A percentile compares a stretch with the other conserved stretches of the same genome.
Evolutionary conservation across 2,329 filamentous ascomycete species (phyloP).

Genomic region (Gremmenia infestans): DNA sequence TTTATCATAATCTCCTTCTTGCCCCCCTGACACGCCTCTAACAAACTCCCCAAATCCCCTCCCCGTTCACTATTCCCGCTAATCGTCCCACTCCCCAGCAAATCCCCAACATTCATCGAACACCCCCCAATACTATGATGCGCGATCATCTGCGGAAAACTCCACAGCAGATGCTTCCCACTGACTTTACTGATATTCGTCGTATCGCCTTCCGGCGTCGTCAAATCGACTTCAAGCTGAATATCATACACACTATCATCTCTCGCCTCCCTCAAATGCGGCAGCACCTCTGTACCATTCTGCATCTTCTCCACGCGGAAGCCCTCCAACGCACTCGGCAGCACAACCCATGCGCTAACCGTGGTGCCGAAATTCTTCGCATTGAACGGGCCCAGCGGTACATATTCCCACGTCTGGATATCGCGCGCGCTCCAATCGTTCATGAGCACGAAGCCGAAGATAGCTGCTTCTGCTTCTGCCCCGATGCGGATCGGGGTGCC

Average conservation of each 20-base stretch:
- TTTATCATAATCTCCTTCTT: slow-evolving; percentile 58
- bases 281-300: slow-evolving; percentile 50
- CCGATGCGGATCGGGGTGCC: slow-evolving; percentile 58
- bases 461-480: slow-evolving; percentile 57
- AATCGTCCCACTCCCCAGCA: slow-evolving; percentile 77
- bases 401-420: slow-evolving; percentile 79
- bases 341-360: slow-evolving; percentile 74
- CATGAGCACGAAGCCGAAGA: slow-evolving; percentile 78
- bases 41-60: slow-evolving; percentile 58
- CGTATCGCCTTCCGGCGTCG: slow-evolving; percentile 43
- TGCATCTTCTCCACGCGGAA: slow-evolving; percentile 52
- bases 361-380: slow-evolving; percentile 78
- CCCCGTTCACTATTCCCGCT: slow-evolving; percentile 49
- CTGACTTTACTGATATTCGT: slow-evolving; percentile 57
- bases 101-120: slow-evolving; percentile 66
- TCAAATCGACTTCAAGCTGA: slow-evolving; percentile 59
- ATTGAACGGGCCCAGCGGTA: slow-evolving; percentile 78
- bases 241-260: slow-evolving; percentile 63
- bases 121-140: slow-evolving; percentile 76
- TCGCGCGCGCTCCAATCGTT: slow-evolving; percentile 87
- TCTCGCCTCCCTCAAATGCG: slow-evolving; percentile 60
- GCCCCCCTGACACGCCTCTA: slow-evolving; percentile 68
- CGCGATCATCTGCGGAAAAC: slow-evolving; percentile 77
- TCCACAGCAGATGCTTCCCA: slow-evolving; percentile 68
- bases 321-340: slow-evolving; percentile 69